A percentile compares a stretch with the other conserved stretches of the same genome.
phyloP scores from a whole-genome alignment of 2,329 filamentous ascomycete species.

The Cadophora luteo-olivacea region DNA sequence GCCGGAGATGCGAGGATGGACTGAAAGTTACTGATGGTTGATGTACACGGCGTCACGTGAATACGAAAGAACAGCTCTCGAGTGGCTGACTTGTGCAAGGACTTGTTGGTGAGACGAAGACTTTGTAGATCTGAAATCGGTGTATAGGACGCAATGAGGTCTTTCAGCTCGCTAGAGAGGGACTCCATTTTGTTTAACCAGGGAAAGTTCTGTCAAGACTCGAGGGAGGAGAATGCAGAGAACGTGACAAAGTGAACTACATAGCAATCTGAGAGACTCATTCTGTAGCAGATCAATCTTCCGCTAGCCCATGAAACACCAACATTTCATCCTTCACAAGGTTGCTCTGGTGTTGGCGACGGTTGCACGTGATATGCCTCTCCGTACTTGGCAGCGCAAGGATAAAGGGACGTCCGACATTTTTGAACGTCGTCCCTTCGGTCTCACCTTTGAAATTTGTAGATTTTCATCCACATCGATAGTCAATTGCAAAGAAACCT shows the following conservation, averaged over 20 bases:
- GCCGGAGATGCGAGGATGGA: neutral
- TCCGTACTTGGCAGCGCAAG: neutral
- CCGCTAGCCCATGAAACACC: neutral
- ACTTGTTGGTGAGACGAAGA: conserved; percentile 8
- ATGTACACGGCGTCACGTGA: conserved; percentile 2
- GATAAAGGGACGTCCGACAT: neutral
- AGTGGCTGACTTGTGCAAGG: conserved; percentile 1
- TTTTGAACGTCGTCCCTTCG: neutral
- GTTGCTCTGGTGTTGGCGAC: neutral
- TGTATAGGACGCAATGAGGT: neutral
- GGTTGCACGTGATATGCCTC: conserved; percentile 1
- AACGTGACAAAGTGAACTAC: neutral
- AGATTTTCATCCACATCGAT: neutral
- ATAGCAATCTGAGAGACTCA: neutral
- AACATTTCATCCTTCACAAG: neutral
- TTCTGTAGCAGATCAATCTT: no score
- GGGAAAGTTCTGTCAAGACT: neutral
- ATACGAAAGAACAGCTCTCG: conserved; percentile 9
- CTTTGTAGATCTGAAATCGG: neutral
- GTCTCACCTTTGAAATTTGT: neutral
- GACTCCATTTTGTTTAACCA: neutral
- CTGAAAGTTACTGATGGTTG: neutral
- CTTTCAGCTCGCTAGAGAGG: neutral
- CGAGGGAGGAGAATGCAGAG: neutral
- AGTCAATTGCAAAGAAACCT: neutral